Conservation (phyloP, 2,329 filamentous ascomycete species). For the Diaporthe caulivora region DNA sequence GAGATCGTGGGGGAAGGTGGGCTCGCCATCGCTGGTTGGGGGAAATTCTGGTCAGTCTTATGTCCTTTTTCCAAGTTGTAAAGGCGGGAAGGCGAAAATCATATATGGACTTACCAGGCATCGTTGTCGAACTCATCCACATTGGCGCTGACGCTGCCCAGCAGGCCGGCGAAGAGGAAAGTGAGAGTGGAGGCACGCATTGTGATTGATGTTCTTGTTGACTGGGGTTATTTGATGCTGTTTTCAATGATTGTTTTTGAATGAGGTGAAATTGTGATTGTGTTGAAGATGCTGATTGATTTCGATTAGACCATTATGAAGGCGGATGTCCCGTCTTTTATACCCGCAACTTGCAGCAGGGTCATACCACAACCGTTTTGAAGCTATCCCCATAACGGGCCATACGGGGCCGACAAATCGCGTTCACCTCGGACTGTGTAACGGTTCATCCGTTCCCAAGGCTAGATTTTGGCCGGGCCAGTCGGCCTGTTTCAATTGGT, state of each 20-base stretch:
- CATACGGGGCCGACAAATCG: not conserved
- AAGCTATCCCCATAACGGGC: not conserved
- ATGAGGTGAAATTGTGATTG: not conserved
- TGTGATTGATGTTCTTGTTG: not conserved
- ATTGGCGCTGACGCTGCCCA: not conserved
- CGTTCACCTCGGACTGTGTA: not conserved
- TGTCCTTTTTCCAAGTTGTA: not conserved
- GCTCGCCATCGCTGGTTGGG: not conserved
- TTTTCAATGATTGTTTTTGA: not conserved
- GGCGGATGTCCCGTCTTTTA: not conserved
- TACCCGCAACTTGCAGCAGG: not conserved
- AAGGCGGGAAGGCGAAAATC: not conserved
- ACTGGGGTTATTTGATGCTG: not conserved
- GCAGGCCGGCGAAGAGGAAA: not conserved
- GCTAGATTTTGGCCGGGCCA: not conserved
- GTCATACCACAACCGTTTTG: not conserved
- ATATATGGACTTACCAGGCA: not conserved
- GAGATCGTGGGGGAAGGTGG: not conserved
- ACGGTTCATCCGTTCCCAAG: not conserved
- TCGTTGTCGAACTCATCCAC: not conserved
- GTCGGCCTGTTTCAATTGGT: not conserved
- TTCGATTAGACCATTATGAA: not conserved
- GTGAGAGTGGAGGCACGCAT: conserved; percentile 2
- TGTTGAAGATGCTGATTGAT: not conserved
- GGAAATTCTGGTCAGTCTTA: not conserved